Percentiles rank a stretch among this genome's conserved stretches.
Evolutionary conservation across 140 eudicot genomes (phyloP).

Genomic region (Anethum foeniculum): DNA sequence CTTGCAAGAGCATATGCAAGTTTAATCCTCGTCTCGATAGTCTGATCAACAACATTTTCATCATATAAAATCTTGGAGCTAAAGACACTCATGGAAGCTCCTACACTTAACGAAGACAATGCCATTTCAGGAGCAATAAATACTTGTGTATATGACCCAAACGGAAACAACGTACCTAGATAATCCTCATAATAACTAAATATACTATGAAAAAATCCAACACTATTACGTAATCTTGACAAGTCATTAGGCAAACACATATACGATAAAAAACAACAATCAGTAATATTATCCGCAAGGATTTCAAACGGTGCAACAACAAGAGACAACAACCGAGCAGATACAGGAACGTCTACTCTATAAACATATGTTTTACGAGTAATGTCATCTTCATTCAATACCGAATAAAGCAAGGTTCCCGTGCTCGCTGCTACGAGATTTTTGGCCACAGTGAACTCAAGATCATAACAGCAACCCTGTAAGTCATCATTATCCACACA

Average conservation of each 20-base stretch:
- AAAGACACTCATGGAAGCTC: conserved; percentile 84
- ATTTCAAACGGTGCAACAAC: conserved; percentile 89
- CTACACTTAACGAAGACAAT: conserved; percentile 61
- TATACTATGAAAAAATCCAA: conserved; percentile 72
- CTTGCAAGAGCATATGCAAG: conserved; percentile 93
- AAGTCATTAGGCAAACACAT: conserved; percentile 63
- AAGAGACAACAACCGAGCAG: conserved; percentile 88
- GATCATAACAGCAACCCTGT: conserved; percentile 82
- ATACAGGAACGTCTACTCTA: conserved; percentile 66
- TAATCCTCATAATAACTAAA: conserved; percentile 90
- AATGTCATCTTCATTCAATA: conserved; percentile 76
- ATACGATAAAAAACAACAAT: conserved; percentile 52
- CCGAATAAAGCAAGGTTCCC: conserved; percentile 90
- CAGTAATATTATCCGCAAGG: conserved; percentile 48
- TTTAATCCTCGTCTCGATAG: conserved; percentile 79
- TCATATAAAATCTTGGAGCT: conserved; percentile 79
- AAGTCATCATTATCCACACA: conserved; percentile 84
- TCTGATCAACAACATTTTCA: conserved; percentile 90
- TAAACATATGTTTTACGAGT: conserved; percentile 80
- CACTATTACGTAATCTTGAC: conserved; percentile 62
- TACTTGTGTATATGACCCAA: conserved; percentile 95
- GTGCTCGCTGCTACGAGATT: conserved; percentile 87
- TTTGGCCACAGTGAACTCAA: conserved; percentile 87
- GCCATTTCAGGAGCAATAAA: conserved; percentile 88
- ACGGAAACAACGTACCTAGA: conserved; percentile 72